Base-by-base conservation (phyloP, 75 land plant genomes). In the Pinus tabuliformis region DNA sequence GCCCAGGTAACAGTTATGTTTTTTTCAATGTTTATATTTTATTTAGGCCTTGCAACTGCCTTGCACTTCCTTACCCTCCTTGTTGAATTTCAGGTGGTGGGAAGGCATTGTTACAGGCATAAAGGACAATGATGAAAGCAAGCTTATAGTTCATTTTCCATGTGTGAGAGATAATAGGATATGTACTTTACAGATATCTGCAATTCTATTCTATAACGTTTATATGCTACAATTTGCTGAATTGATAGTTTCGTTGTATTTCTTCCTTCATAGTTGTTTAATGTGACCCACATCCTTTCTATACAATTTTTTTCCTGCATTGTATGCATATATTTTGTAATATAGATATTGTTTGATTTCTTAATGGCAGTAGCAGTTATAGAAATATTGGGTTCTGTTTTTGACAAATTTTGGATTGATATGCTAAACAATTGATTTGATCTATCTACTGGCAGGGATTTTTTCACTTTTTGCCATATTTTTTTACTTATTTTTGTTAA, bases 81-180 rank as follows among this genome's bases (percentile, higher is more conserved):
- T 22, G 24, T 72, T n/a, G 57, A 42, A 42, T 79, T 72, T 57
- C 93, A 97, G 99, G 84, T 96, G 99, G 99, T 77, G 92, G 85
- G 95, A 92, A 86, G 99, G 95, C 15, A 68, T 89, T 65, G 77
- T 97, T 26, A 78, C 75, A 33, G 89, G 82, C 42, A 82, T 81
- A 75, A 81, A 72, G 56, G 79, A 84, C 20, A 86, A 85, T 22
- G 99, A 95, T 88, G 89, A 83, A 56, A 86, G 88, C 70, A 79
- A 83, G 39, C 77, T 87, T 3, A 88, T 85, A 57, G 85, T 97
- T 26, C 83, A 82, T 68, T 89, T 95, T 81, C 93, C 89, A 75
- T 20, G 65, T 22, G 39, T 49, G 45, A 22, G 17, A 8, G 49
- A 39, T 68, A 9, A 68, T 7, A 20, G 37, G 9, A 42, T 18